Evolutionary conservation across 2,329 filamentous ascomycete genomes (phyloP), one percentile per base, ranked within the genome.

Genomic region (Xylariomycetidae sp.): DNA sequence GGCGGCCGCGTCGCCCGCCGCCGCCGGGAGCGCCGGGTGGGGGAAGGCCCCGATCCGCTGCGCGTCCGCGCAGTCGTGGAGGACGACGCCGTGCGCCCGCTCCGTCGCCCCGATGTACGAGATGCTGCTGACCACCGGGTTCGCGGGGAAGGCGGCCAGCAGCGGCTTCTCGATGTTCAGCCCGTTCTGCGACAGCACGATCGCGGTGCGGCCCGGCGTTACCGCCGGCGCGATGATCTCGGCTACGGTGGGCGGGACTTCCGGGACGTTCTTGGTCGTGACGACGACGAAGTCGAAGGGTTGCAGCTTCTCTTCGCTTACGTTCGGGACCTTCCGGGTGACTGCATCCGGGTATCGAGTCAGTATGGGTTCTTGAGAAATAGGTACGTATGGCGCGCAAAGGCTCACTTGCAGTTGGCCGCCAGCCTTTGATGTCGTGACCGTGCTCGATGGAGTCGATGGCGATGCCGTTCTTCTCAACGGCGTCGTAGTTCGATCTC

Each of bases 121-220:
- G 7, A 79, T 62, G 4, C 72, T 71, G 3, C 67, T 72, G 2
- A 80, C 57, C 6, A 77, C 46, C 1, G 65, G 50, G 38, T 74
- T 78, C 3, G 49, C 37, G 0, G 74, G 73, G 45, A 76, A 77
- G 1, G 56, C 52, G 1, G 48, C 35, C 13, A 72, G 48, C 14
- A 79, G 48, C 0, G 74, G 72, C 25, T 62, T 65, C 42, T 80
- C 73, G 40, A 80, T 79, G 44, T 79, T 76, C n/a, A 80, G 54
- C 1, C 76, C 76, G 46, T 81, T 81, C 40, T 81, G 76, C 5
- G 76, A 57, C 6, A 81, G 62, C 0, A 79, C 60, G 27, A 81
- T 69, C 18, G 61, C 61, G 0, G 74, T 77, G 16, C 65, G 56
- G 2, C 59, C 61, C 1, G 64, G 60, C 0, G 67, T 71, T 1